phyloP scores from a whole-genome alignment of 441 rosid species.

The Euphorbia celastroides region DNA sequence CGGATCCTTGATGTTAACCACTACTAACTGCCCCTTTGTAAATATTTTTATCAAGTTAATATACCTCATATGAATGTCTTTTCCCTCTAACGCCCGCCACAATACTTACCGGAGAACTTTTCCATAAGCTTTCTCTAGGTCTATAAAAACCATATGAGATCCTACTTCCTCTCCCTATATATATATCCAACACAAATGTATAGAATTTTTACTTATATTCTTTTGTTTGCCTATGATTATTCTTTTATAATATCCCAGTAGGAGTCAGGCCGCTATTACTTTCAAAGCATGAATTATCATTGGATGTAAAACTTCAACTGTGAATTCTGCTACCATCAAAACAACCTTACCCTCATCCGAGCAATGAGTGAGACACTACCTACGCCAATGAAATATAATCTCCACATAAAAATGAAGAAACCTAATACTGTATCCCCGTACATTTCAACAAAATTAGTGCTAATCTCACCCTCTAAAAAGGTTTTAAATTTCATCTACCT shows the following conservation, averaged over 20 bases:
- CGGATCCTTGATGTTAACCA: no score
- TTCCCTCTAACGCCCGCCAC: no score
- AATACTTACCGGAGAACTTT: no score
- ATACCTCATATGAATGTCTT: no score
- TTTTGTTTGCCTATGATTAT: no score
- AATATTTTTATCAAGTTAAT: no score
- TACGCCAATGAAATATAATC: not conserved
- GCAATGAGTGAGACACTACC: not conserved
- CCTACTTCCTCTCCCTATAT: no score
- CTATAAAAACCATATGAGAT: no score
- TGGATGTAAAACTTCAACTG: conserved; percentile 1
- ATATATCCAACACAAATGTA: no score
- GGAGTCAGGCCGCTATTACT: not conserved
- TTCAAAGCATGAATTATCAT: not conserved
- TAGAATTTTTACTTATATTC: no score
- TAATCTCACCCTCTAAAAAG: not conserved
- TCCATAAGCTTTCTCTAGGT: no score
- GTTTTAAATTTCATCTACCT: not conserved
- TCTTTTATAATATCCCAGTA: not conserved
- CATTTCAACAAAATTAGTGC: not conserved
- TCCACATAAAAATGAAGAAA: not conserved
- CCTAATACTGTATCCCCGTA: not conserved
- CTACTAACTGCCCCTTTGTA: no score
- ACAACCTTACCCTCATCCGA: not conserved
- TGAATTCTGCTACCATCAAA: not conserved